Evolutionary conservation across 768 basidiomycete genomes (phyloP), one percentile per base, ranked within the genome.

Genomic region (Neoboletus brunneissimus): DNA sequence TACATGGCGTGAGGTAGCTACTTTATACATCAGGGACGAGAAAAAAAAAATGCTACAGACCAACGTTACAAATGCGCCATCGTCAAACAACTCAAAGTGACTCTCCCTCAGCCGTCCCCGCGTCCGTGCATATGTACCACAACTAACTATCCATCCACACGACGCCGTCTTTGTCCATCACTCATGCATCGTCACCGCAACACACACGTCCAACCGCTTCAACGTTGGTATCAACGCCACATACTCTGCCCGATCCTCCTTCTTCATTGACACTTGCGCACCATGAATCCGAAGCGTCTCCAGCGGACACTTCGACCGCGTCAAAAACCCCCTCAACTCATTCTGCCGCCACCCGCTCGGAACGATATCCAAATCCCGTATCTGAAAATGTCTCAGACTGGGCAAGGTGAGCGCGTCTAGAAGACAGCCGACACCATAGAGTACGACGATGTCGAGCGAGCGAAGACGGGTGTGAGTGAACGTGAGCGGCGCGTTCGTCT

Each of bases 271-370:
- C 47, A 50, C 53, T 18, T 55, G 54, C 20, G 55, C 18, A 1
- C 60, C 61, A 9, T 66, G 45, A 32, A 60, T 58, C 31, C 18
- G 43, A 22, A 67, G 58, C 18, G 25, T 56, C 58, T 60, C 64
- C 11, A 67, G 52, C 7, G 61, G 67, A 32, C 67, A 69, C 29
- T 7, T 6, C 16, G 64, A 69, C 4, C 67, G 53, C 35, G n/a
- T 22, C 25, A 68, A 13, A 16, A 68, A 69, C 22, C 58, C 15
- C 41, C 31, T 67, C 46, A 67, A 42, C 10, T 52, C 50, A 8
- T 43, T 23, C 11, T 60, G 51, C 31, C 38, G 55, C 61, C 65
- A 69, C 6, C 25, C 16, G 12, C 50, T 53, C 20, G 63, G 63
- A n/a, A 61, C 9, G 23, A 64, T 54, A 23, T 64, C 63, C n/a